phyloP scores from a whole-genome alignment of 169 alveolate species.

The Eimeria brunetti region DNA sequence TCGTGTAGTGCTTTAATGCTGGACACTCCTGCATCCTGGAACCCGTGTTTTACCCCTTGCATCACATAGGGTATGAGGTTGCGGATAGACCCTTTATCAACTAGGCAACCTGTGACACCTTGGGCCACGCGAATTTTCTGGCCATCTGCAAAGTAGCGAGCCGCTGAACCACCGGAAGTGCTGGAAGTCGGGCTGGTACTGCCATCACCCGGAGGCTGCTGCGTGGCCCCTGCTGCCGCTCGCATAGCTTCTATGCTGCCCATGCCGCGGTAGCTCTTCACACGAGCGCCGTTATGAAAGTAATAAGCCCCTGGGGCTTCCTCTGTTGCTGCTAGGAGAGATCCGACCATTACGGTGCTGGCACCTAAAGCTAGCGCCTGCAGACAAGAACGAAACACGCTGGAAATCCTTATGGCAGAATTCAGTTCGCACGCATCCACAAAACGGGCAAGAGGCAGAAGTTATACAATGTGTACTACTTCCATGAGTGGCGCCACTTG shows the following conservation, averaged over 20 bases:
- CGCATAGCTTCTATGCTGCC: conserved; percentile 86
- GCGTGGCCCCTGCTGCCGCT: conserved; percentile 52
- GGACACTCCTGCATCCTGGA: conserved; percentile 80
- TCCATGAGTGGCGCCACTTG: not conserved
- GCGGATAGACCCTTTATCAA: conserved; percentile 92
- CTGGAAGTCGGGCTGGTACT: conserved; percentile 9
- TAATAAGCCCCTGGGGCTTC: conserved; percentile 97
- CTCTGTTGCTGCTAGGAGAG: conserved; percentile 95
- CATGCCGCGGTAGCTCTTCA: conserved; percentile 88
- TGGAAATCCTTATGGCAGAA: not conserved
- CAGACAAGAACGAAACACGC: not conserved
- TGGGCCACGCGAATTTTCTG: conserved; percentile 88
- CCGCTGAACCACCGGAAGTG: conserved; percentile 80
- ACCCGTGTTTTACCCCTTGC: conserved; percentile 85
- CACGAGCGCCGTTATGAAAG: conserved; percentile 90
- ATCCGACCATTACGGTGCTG: conserved; percentile 95
- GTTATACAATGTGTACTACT: not conserved
- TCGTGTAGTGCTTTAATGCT: conserved; percentile 70
- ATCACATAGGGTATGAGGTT: conserved; percentile 90
- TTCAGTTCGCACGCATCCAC: not conserved
- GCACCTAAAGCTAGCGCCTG: conserved; percentile 95
- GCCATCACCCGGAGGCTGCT: conserved; percentile 41
- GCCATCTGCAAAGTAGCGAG: conserved; percentile 85
- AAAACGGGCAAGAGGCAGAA: not conserved
- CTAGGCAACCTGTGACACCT: conserved; percentile 93